These are phyloP conservation scores for Metschnikowia rubicola DNA, from an alignment of 805 yeast species.

Conservation along the genomic window DNA sequence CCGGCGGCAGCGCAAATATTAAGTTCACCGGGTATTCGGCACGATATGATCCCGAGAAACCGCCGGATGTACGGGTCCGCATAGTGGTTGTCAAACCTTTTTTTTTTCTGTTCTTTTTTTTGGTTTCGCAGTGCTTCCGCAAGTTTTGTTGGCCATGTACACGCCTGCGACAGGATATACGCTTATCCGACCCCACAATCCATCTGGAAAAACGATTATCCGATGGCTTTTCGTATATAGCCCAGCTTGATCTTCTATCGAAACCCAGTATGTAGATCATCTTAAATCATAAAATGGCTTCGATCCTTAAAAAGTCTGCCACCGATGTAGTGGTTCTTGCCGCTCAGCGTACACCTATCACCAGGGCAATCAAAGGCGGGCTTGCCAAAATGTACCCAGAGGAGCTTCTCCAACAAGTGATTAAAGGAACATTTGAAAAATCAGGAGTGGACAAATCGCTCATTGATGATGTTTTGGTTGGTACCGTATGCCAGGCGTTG, in stretches of 20 bases:
- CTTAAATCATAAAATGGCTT: not conserved
- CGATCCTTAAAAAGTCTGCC: slow-evolving; percentile 21
- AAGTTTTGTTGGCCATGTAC: too few species aligned
- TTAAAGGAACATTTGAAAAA: slow-evolving; percentile 26
- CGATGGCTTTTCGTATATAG: not conserved
- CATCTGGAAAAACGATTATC: not conserved
- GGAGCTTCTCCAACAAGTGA: slow-evolving; percentile 28
- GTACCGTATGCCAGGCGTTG: slow-evolving; percentile 34
- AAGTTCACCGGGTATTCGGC: too few species aligned
- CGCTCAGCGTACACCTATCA: slow-evolving; percentile 35
- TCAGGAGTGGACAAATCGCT: slow-evolving; percentile 22
- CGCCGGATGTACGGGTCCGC: too few species aligned
- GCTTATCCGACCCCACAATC: not conserved
- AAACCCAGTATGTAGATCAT: not conserved
- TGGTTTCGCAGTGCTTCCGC: too few species aligned
- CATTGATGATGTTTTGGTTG: slow-evolving; percentile 36
- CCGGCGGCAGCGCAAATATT: too few species aligned
- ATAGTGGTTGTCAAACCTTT: too few species aligned
- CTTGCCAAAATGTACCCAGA: slow-evolving; percentile 34
- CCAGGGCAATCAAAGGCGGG: slow-evolving; percentile 35
- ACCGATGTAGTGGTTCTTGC: slow-evolving; percentile 34
- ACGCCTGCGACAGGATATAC: too few species aligned
- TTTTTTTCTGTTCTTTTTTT: too few species aligned
- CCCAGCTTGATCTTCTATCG: not conserved
- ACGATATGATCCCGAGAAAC: too few species aligned